These are phyloP conservation scores for Sanghuangporus weigelae DNA, from an alignment of 1,284 basidiomycete genomes.

Conservation along the genomic window DNA sequence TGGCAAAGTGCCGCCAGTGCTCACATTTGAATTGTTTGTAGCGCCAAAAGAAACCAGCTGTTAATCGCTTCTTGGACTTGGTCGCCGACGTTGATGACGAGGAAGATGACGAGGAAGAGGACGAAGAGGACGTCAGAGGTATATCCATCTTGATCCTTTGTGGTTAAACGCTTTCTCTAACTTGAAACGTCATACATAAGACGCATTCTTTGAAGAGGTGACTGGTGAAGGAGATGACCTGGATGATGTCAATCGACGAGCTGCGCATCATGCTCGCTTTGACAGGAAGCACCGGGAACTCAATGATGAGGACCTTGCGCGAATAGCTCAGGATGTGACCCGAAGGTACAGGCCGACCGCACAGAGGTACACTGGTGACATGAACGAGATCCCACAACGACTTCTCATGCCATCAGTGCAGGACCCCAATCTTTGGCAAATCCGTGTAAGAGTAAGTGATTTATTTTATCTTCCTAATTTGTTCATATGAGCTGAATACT, in stretches of 20 bases:
- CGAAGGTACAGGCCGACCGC: constrained; percentile 74
- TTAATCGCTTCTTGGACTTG: constrained; percentile 89
- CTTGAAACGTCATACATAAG: constrained; percentile 27
- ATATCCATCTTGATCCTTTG: constrained; percentile 23
- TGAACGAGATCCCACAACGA: constrained; percentile 94
- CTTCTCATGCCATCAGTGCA: constrained; percentile 95
- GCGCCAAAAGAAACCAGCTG: constrained; percentile 56
- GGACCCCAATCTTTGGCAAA: constrained; percentile 94
- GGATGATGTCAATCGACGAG: constrained; percentile 55
- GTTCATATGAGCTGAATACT: constrained; percentile 10
- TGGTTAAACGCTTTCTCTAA: constrained; percentile 20
- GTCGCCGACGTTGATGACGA: constrained; percentile 94
- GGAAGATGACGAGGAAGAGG: constrained; percentile 93
- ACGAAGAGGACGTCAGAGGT: constrained; percentile 78
- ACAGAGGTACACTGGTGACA: constrained; percentile 79
- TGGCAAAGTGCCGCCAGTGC: background rate
- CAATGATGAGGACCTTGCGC: constrained; percentile 80
- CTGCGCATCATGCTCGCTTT: constrained; percentile 72
- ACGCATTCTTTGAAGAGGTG: constrained; percentile 81
- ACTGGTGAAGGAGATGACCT: constrained; percentile 64
- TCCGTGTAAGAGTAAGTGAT: constrained; percentile 80
- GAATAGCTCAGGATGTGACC: constrained; percentile 82
- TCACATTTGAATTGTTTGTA: constrained; percentile 25
- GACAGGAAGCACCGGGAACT: constrained; percentile 73
- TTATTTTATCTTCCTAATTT: background rate